These are phyloP conservation scores for Exophiala bonariae DNA, from an alignment of 2,329 filamentous ascomycete genomes.

Conservation along the genomic window DNA sequence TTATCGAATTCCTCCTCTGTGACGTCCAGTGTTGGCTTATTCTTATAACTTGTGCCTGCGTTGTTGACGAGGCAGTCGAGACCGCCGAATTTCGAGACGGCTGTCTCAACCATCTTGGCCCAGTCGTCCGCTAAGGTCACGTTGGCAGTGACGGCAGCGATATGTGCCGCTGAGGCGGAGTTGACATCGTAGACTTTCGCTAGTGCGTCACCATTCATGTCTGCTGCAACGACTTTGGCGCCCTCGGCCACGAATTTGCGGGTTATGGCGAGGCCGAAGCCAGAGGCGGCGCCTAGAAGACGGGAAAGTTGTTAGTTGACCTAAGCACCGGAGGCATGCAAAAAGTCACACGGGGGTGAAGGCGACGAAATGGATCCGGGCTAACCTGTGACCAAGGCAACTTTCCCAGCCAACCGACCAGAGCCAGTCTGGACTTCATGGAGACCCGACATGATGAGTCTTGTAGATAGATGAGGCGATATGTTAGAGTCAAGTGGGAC, in stretches of 20 bases:
- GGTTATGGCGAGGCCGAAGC: slow-evolving; percentile 44
- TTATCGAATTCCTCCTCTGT: slow-evolving; percentile 44
- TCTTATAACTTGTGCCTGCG: slow-evolving; percentile 27
- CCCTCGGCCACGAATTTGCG: slow-evolving; percentile 41
- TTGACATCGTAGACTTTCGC: slow-evolving; percentile 10
- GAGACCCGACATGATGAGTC: slow-evolving; percentile 22
- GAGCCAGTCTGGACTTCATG: slow-evolving; percentile 27
- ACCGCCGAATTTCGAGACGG: slow-evolving; percentile 24
- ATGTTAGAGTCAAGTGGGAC: too few relatives aligned
- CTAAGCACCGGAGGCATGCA: neutral
- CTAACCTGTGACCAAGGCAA: slow-evolving; percentile 49
- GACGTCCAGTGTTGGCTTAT: slow-evolving; percentile 41
- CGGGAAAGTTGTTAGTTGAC: slow-evolving; percentile 2
- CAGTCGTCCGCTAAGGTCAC: slow-evolving; percentile 24
- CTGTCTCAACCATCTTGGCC: slow-evolving; percentile 23
- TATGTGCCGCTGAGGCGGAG: slow-evolving; percentile 6
- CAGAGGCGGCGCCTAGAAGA: slow-evolving; percentile 40
- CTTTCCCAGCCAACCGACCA: slow-evolving; percentile 42
- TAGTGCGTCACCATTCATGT: slow-evolving; percentile 37
- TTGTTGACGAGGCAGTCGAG: slow-evolving; percentile 28
- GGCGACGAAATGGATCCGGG: too few relatives aligned
- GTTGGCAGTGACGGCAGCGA: slow-evolving; percentile 20
- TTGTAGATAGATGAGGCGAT: too few relatives aligned
- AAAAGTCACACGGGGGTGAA: neutral
- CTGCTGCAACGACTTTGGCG: slow-evolving; percentile 42